Percentiles rank a stretch among this genome's conserved stretches.
Evolutionary conservation across 495 filamentous ascomycete species (phyloP).

Genomic region (Xanthoparmelia taractica): DNA sequence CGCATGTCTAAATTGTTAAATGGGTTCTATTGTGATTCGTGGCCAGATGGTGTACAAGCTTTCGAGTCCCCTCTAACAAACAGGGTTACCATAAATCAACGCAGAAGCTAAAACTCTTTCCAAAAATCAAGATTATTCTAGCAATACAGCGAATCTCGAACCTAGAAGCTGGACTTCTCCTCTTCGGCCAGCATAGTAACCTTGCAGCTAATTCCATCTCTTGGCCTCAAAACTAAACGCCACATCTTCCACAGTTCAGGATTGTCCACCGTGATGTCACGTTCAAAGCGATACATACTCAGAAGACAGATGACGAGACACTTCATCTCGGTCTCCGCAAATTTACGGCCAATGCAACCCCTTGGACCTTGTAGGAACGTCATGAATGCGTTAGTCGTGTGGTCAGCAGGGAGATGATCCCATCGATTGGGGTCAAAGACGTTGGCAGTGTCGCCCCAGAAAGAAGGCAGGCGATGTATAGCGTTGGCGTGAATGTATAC

Average conservation of each 20-base stretch:
- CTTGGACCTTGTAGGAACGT: slow-evolving; percentile 29
- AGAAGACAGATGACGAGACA: slow-evolving; percentile 27
- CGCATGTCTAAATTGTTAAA: neutral
- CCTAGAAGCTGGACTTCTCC: slow-evolving; percentile 11
- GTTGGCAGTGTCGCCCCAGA: slow-evolving; percentile 45
- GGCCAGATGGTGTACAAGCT: neutral
- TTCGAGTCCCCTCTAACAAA: neutral
- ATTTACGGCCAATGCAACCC: slow-evolving; percentile 29
- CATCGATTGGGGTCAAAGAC: slow-evolving; percentile 31
- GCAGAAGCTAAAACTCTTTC: neutral
- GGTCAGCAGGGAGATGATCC: slow-evolving; percentile 23
- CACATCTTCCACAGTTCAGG: slow-evolving; percentile 50
- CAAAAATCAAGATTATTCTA: neutral
- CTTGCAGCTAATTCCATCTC: slow-evolving; percentile 41
- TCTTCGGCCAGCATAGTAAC: slow-evolving; percentile 28
- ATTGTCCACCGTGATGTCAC: slow-evolving; percentile 34
- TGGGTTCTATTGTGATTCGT: neutral
- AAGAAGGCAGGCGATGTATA: slow-evolving; percentile 37
- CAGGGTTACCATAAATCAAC: neutral
- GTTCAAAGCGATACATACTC: slow-evolving; percentile 27
- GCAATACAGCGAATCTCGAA: neutral
- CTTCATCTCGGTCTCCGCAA: slow-evolving; percentile 31
- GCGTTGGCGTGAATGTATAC: slow-evolving; percentile 27
- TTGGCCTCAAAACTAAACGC: slow-evolving; percentile 44
- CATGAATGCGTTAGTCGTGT: slow-evolving; percentile 26